Conservation (phyloP, 495 filamentous ascomycete species). For the Tuber umbilicatum region DNA sequence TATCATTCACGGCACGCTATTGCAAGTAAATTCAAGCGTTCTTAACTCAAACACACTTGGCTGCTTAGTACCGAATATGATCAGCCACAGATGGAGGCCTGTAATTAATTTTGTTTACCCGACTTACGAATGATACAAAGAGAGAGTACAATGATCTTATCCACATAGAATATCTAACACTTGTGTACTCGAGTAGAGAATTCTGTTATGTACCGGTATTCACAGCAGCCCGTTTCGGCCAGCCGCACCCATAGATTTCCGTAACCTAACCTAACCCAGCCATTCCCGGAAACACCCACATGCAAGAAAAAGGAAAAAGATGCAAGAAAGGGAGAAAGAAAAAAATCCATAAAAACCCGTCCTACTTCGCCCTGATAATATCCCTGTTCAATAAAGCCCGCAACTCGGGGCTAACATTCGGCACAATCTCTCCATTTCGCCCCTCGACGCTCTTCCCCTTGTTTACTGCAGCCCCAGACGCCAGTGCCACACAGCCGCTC, state of each 20-base stretch:
- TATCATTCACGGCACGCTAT: no score
- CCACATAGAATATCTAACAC: background rate
- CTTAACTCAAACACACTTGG: background rate
- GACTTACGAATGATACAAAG: background rate
- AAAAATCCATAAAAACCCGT: background rate
- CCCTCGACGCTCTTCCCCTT: constrained; percentile 42
- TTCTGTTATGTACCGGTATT: background rate
- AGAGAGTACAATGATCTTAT: background rate
- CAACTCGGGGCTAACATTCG: constrained; percentile 67
- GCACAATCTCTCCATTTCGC: background rate
- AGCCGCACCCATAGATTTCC: background rate
- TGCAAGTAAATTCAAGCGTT: no score
- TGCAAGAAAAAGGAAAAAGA: background rate
- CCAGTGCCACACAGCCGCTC: constrained; percentile 15
- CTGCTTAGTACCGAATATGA: background rate
- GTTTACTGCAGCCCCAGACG: constrained; percentile 30
- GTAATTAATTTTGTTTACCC: background rate
- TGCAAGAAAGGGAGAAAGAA: background rate
- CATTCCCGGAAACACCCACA: background rate
- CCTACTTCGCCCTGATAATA: constrained; percentile 45
- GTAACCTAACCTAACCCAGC: background rate
- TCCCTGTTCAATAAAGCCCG: constrained; percentile 66
- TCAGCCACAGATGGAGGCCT: background rate
- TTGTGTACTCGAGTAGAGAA: background rate
- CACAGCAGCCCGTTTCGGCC: background rate